Evolutionary conservation across 2,329 filamentous ascomycete species (phyloP), one percentile per base, ranked within the genome.

Genomic region (Catunica adiposa): DNA sequence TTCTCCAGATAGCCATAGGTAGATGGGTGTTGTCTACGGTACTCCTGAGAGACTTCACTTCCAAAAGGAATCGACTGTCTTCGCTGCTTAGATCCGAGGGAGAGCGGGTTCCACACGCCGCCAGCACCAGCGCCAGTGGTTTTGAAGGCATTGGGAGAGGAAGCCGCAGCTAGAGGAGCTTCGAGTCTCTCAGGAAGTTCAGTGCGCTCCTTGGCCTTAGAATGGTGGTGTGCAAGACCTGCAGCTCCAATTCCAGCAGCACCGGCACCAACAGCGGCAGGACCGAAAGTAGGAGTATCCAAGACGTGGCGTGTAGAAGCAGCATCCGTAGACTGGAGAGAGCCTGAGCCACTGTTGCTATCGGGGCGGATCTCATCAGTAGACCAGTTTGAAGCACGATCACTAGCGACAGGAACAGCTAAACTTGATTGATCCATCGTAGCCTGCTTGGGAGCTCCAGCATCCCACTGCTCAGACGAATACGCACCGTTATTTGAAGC

Each of bases 291-390:
- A 15, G 52, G 17, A 23, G 20, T 22, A 20, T 20, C 34, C 11
- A 25, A 29, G 17, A 11, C 11, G 29, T 34, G 5, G 29, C 29
- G 31, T 7, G 15, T 22, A n/a, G 40, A 17, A n/a, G 11, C 20
- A n/a, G 15, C 9, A 25, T 53, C 50, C 14, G 20, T 23, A 11
- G 38, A 17, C 22, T 34, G 20, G 20, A 47, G 20, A 17, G 23
- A 47, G 26, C 29, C 29, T 22, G 53, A 25, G n/a, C 37, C 37
- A 11, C 31, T 40, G 9, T 34, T 47, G 25, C 51, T 53, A 20
- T 47, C 40, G 20, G 53, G 25, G 6, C 57, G 54, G 17, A 58
- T 58, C 37, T 56, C 57, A 23, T 58, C 57, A 22, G 57, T 58
- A 6, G 57, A 58, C 57, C 57, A 58, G 34, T 46, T 53, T 15